Conservation (phyloP, 176 grass and related monocot genomes). For the Pontederia crassipes region DNA sequence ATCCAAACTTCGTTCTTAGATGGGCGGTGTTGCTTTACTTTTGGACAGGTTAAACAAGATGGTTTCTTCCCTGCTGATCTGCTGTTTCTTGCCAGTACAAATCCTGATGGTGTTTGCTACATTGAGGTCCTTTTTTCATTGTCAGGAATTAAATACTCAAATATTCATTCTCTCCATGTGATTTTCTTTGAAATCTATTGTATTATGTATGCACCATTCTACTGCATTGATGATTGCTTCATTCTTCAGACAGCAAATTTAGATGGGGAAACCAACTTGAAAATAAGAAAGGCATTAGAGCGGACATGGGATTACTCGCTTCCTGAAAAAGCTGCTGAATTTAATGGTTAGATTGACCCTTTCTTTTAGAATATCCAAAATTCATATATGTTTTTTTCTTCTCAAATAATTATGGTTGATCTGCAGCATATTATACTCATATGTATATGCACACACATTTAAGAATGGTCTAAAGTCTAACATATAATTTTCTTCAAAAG, state of each 20-base stretch:
- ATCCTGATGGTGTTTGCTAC: slow-evolving; percentile 96
- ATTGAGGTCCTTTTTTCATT: slow-evolving; percentile 56
- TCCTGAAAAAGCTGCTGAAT: slow-evolving; percentile 76
- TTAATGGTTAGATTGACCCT: slow-evolving; percentile 61
- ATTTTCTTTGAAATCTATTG: no score
- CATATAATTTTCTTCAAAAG: no score
- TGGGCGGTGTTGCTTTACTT: slow-evolving; percentile 18
- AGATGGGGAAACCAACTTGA: slow-evolving; percentile 97
- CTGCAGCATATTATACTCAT: no score
- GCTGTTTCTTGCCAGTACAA: slow-evolving; percentile 94
- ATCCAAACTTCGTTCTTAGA: slow-evolving; percentile 24
- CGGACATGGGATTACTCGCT: slow-evolving; percentile 79
- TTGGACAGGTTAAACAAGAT: slow-evolving; percentile 97
- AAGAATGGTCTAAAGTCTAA: no score
- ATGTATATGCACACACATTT: no score
- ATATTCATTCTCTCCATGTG: no score
- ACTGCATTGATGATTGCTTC: slow-evolving; percentile 16
- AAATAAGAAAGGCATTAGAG: slow-evolving; percentile 97
- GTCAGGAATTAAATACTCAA: slow-evolving; percentile 3
- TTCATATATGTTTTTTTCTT: no score
- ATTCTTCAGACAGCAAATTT: slow-evolving; percentile 88
- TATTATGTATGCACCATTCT: no score
- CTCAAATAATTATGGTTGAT: no score
- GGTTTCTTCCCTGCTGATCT: slow-evolving; percentile 90
- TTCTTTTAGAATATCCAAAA: slow-evolving; percentile 1